A percentile compares a stretch with the other conserved stretches of the same genome.
These are phyloP conservation scores for Salvia splendens DNA, from an alignment of 257 asterid species.

Conservation along the genomic window DNA sequence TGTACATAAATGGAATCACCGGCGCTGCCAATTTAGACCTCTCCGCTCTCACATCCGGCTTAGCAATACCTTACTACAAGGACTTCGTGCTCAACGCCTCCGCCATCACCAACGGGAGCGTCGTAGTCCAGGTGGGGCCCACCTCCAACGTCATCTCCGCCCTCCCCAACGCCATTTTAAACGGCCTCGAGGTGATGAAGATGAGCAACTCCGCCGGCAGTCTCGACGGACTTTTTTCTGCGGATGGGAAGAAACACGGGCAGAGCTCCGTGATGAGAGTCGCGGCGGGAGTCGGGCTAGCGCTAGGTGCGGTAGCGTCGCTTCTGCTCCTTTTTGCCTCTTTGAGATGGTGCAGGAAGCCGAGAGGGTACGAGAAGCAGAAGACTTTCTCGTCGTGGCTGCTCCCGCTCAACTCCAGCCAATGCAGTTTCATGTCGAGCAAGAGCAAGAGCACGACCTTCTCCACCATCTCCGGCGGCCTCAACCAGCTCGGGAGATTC, in stretches of 20 bases:
- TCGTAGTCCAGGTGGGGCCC: slow-evolving; percentile 76
- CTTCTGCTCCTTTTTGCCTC: slow-evolving; percentile 38
- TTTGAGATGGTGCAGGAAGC: slow-evolving; percentile 40
- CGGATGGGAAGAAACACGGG: slow-evolving; percentile 38
- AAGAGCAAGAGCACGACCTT: slow-evolving; percentile 61
- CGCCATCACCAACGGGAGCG: slow-evolving; percentile 47
- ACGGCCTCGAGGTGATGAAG: slow-evolving; percentile 91
- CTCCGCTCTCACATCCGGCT: slow-evolving; percentile 66
- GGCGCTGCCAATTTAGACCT: slow-evolving; percentile 75
- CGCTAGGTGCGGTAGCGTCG: slow-evolving; percentile 43
- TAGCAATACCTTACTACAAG: slow-evolving; percentile 69
- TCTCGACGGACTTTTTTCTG: slow-evolving; percentile 76
- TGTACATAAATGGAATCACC: slow-evolving; percentile 57
- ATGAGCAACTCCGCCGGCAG: slow-evolving; percentile 79
- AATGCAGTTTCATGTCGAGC: slow-evolving; percentile 72
- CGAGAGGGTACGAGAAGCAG: slow-evolving; percentile 68
- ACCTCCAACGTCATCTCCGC: slow-evolving; percentile 44
- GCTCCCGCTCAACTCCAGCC: slow-evolving; percentile 62
- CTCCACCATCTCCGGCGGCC: slow-evolving; percentile 55
- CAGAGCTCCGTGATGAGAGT: slow-evolving; percentile 37
- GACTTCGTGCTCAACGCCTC: slow-evolving; percentile 79
- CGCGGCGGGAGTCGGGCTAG: slow-evolving; percentile 53
- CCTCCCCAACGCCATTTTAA: slow-evolving; percentile 75
- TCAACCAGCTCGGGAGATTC: slow-evolving; percentile 60
- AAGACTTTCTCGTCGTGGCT: slow-evolving; percentile 90